Evolutionary conservation across 306 rosid genomes (phyloP), one percentile per base, ranked within the genome.

Genomic region (Medicago ruthenica): DNA sequence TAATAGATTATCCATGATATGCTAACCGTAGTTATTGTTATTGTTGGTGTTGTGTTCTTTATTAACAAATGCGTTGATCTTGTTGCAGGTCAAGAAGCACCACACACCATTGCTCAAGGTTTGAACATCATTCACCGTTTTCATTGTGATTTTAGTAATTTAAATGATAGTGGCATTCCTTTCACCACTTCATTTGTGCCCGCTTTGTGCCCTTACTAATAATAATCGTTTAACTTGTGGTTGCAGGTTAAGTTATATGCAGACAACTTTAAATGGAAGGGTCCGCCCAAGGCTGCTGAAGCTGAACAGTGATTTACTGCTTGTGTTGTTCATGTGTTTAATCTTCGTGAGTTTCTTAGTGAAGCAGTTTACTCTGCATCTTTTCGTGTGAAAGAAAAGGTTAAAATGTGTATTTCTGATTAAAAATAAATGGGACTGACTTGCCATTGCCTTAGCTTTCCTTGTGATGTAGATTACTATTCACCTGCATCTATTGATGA

Each of bases 201-300:
- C 14, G 62, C 10, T 54, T 20, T 73, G 74, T 13, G 53, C 36
- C 42, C 15, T 39, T 16, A 39, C 9, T 71, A 2, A 14, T 71
- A 4, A 9, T 69, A 61, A 8, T 18, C 55, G 34, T 21, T 79
- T 44, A 27, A 66, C 80, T 36, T 59, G 41, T 39, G 71, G 34
- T 79, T 85, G 82, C 83, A 92, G 99, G 90, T 76, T 71, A 95
- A 85, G 77, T 68, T 92, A 71, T 95, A 95, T 79, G 93, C 99
- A 2, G 99, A 95, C 82, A 95, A 95, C 88, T 95, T 92, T 83
- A 95, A 89, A 87, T 92, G 97, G 93, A 95, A 95, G 91, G 99
- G 97, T 54, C 91, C 40, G 8, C 96, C 98, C 7, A 85, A 79
- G 85, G 21, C 76, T 71, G 85, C 67, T 40, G 85, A 78, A 81